Evolutionary conservation across 2,329 filamentous ascomycete genomes (phyloP).

Genomic region (Talaromyces sp.): DNA sequence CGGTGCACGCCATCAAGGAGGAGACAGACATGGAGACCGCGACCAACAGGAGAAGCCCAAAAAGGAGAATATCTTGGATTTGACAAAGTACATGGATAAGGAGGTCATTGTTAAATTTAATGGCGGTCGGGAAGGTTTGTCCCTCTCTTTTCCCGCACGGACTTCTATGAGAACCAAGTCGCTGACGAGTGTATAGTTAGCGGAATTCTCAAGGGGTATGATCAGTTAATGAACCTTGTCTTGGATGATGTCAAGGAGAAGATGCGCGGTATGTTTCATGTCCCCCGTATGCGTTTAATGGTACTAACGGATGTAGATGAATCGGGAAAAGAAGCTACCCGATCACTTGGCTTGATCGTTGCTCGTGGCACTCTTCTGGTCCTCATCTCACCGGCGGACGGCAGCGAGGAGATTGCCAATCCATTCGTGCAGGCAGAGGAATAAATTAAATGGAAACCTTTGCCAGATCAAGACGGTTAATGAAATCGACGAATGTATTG

Average conservation of each 20-base stretch:
- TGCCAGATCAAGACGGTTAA: background rate
- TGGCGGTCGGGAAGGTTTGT: conserved; percentile 80
- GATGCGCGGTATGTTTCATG: conserved; percentile 65
- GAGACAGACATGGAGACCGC: conserved; percentile 46
- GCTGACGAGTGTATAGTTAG: conserved; percentile 57
- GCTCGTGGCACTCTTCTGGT: conserved; percentile 90
- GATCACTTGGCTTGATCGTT: conserved; percentile 80
- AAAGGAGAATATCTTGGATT: conserved; percentile 97
- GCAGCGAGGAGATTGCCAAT: conserved; percentile 93
- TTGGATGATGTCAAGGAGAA: conserved; percentile 90
- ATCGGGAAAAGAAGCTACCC: conserved; percentile 79
- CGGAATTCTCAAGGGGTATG: conserved; percentile 89
- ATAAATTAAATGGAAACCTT: conserved; percentile 25
- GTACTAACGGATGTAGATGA: conserved; percentile 63
- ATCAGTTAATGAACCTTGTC: conserved; percentile 97
- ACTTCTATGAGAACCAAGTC: background rate
- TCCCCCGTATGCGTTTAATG: conserved; percentile 10
- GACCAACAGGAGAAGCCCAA: conserved; percentile 66
- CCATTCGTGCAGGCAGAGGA: conserved; percentile 78
- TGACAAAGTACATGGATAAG: conserved; percentile 97
- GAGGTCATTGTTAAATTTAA: conserved; percentile 94
- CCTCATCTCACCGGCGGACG: conserved; percentile 86
- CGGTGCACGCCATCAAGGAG: conserved; percentile 25
- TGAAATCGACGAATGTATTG: conserved; percentile 5
- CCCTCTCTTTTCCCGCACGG: background rate